Evolutionary conservation across 768 basidiomycete genomes (phyloP).

Genomic region (Macrolepiota fuliginosa): DNA sequence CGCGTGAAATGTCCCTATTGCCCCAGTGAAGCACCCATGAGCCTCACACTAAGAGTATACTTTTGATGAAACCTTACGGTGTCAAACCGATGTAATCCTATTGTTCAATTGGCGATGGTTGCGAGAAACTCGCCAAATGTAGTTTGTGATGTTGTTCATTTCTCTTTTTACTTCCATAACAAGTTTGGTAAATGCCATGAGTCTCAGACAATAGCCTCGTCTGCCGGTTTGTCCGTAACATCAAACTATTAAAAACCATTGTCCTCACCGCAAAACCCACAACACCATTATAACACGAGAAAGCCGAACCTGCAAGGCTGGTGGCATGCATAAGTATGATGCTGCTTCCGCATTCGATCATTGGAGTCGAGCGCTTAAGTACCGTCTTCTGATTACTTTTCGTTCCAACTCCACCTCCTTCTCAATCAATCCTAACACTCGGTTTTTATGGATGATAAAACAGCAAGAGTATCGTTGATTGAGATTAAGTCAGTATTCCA

Average conservation of each 20-base stretch:
- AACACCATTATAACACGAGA: too few relatives aligned
- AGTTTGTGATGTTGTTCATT: background rate
- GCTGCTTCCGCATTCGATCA: slow-evolving; percentile 5
- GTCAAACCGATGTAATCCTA: background rate
- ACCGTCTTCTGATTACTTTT: background rate
- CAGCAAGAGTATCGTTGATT: background rate
- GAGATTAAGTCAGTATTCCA: slow-evolving; percentile 17
- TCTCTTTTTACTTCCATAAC: too few relatives aligned
- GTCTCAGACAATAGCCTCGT: too few relatives aligned
- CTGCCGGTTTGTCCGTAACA: background rate
- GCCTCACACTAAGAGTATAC: slow-evolving; percentile 58
- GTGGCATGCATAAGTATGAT: background rate
- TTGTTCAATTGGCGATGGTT: background rate
- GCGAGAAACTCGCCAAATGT: background rate
- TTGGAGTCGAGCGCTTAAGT: background rate
- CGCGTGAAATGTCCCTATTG: slow-evolving; percentile 98
- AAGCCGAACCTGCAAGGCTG: too few relatives aligned
- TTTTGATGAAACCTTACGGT: slow-evolving; percentile 39
- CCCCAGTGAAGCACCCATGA: slow-evolving; percentile 69
- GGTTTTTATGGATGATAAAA: background rate
- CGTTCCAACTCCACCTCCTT: background rate
- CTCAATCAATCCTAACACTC: background rate
- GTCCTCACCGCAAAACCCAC: too few relatives aligned
- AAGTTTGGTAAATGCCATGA: too few relatives aligned
- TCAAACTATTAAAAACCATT: too few relatives aligned